Evolutionary conservation across 768 basidiomycete species (phyloP).

Genomic region (Serendipita sp.): DNA sequence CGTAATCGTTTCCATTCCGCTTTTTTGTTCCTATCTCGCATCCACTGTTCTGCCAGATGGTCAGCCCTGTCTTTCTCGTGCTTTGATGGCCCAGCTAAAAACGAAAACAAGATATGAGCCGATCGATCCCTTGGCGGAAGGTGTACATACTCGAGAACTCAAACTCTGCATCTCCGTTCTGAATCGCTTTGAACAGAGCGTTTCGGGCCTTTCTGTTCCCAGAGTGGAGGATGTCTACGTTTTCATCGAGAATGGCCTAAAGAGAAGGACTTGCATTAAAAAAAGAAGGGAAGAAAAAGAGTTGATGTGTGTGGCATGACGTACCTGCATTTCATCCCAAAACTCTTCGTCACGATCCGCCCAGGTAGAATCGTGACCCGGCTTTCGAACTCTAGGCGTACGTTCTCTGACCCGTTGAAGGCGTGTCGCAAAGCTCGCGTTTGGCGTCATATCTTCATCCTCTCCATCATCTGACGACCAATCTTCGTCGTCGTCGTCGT

Average conservation of each 20-base stretch:
- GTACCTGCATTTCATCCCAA: conserved; percentile 38
- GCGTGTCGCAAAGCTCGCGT: neutral
- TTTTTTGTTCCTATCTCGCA: conserved; percentile 68
- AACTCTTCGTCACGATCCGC: conserved; percentile 45
- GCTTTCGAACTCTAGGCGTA: conserved; percentile 15
- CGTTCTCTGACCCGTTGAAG: neutral
- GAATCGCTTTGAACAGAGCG: conserved; percentile 42
- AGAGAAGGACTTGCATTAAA: neutral
- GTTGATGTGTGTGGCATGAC: conserved; percentile 9
- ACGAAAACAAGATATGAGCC: conserved; percentile 19
- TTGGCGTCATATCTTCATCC: conserved; percentile 22
- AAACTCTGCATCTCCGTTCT: conserved; percentile 29
- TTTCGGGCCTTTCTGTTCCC: conserved; percentile 35
- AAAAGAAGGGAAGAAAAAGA: no score
- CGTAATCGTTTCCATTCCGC: conserved; percentile 56
- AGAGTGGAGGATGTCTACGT: conserved; percentile 31
- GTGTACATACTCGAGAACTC: conserved; percentile 9
- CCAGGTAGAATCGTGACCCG: conserved; percentile 22
- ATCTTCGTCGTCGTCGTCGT: conserved; percentile 13
- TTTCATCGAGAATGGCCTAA: conserved; percentile 48
- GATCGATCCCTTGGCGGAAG: conserved; percentile 15
- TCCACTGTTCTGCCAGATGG: conserved; percentile 56
- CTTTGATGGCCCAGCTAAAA: conserved; percentile 29
- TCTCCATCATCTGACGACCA: conserved; percentile 17
- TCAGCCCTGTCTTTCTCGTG: conserved; percentile 32